phyloP scores from a whole-genome alignment of 2,329 filamentous ascomycete genomes.

The Epicoccum nigrum region DNA sequence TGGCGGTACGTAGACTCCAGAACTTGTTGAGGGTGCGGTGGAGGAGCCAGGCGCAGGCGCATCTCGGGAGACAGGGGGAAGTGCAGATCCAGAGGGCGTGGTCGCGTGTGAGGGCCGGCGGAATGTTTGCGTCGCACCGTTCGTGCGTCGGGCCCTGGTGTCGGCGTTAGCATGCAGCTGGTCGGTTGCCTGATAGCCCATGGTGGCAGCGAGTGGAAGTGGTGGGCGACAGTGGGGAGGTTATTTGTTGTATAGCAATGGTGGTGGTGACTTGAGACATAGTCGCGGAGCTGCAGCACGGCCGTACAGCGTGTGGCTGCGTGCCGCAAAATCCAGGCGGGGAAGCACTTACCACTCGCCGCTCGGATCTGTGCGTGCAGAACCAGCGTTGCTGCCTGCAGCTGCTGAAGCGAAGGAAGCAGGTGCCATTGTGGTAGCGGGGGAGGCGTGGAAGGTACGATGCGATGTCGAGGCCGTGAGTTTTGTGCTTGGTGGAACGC shows the following conservation, averaged over 20 bases:
- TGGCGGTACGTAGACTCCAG: constrained; percentile 65
- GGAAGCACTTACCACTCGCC: constrained; percentile 54
- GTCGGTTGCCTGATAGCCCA: constrained; percentile 5
- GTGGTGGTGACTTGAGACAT: constrained; percentile 21
- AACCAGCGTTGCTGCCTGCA: constrained; percentile 51
- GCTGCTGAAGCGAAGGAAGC: constrained; percentile 59
- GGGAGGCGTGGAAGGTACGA: constrained; percentile 24
- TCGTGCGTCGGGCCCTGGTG: constrained; percentile 67
- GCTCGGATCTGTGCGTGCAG: constrained; percentile 51
- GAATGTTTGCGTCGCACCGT: constrained; percentile 72
- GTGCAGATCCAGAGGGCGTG: constrained; percentile 53
- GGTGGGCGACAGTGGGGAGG: not conserved
- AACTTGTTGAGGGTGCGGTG: constrained; percentile 46
- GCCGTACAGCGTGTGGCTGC: constrained; percentile 8
- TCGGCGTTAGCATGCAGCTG: constrained; percentile 22
- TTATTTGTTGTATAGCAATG: constrained; percentile 16
- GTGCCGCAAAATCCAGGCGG: constrained; percentile 10
- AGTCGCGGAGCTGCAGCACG: constrained; percentile 19
- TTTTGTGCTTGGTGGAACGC: constrained; percentile 32
- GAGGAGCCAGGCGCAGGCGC: constrained; percentile 35
- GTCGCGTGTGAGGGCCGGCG: constrained; percentile 67
- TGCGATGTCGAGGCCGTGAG: constrained; percentile 33
- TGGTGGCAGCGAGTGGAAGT: constrained; percentile 19
- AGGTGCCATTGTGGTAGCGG: constrained; percentile 51
- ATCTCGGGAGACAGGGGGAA: constrained; percentile 42